These are phyloP conservation scores for Pinus taeda DNA, from an alignment of 75 land plant species.

Conservation along the genomic window DNA sequence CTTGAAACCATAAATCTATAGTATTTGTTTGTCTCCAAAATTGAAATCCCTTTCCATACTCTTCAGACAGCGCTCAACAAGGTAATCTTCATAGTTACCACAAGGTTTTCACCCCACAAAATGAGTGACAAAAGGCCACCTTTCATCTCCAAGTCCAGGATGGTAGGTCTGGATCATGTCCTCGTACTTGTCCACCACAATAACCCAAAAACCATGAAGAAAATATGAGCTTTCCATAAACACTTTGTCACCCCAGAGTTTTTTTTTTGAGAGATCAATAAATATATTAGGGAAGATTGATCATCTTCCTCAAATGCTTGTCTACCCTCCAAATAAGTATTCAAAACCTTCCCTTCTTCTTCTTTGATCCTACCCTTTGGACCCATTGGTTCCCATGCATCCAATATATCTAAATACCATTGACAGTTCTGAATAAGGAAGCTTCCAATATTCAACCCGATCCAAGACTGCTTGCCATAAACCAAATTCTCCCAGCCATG, in stretches of 20 bases:
- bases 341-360: conserved; percentile 68
- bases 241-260: conserved; percentile 53
- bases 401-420: conserved; percentile 84
- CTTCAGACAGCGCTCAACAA: conserved; percentile 62
- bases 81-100: conserved; percentile 75
- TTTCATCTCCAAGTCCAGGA: conserved; percentile 81
- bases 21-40: conserved; percentile 81
- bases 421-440: conserved; percentile 80
- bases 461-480: conserved; percentile 60
- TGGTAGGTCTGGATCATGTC: conserved; percentile 76
- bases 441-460: conserved; percentile 75
- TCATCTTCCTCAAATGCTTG: conserved; percentile 87
- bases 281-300: conserved; percentile 66
- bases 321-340: conserved; percentile 55
- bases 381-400: conserved; percentile 88
- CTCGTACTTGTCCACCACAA: conserved; percentile 71
- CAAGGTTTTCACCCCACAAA: conserved; percentile 93
- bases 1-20: conserved; percentile 65
- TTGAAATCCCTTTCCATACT: conserved; percentile 89
- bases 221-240: conserved; percentile 66
- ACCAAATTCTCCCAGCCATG: conserved; percentile 79
- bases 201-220: conserved; percentile 75
- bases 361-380: conserved; percentile 65
- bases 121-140: conserved; percentile 92
- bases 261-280: conserved; percentile 51